phyloP scores from a whole-genome alignment of 164 flowering plant genomes.

The Umbilicus rupestris region DNA sequence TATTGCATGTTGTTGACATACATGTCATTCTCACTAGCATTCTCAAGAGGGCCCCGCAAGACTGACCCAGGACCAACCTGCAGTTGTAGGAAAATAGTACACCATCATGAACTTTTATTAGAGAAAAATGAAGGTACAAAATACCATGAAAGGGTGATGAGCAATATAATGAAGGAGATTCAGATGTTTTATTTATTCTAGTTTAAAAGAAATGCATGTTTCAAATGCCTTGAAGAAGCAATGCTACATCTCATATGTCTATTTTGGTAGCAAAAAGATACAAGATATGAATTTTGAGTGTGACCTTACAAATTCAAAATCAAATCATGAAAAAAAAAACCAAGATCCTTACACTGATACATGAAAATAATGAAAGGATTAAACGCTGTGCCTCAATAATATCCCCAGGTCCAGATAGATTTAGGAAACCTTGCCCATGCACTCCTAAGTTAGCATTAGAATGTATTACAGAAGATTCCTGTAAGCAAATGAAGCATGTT shows the following conservation, averaged over 20 bases:
- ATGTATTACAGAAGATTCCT: conserved; percentile 75
- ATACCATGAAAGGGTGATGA: neutral
- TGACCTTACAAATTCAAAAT: neutral
- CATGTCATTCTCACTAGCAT: conserved; percentile 38
- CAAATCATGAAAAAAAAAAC: neutral
- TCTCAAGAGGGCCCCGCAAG: conserved; percentile 61
- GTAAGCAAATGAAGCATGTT: conserved; percentile 7
- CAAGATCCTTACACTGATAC: conserved; percentile 34
- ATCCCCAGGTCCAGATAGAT: conserved; percentile 59
- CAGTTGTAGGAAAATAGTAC: conserved; percentile 9
- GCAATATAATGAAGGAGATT: neutral
- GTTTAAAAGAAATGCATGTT: neutral
- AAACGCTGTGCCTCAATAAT: conserved; percentile 56
- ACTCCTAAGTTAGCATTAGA: conserved; percentile 60
- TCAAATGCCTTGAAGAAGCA: neutral
- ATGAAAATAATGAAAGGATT: conserved; percentile 43
- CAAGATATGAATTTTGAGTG: neutral
- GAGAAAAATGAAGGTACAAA: neutral
- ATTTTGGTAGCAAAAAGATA: neutral
- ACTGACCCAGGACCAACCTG: conserved; percentile 85
- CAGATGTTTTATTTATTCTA: too few relatives aligned
- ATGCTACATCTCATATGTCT: neutral
- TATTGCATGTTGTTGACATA: conserved; percentile 25
- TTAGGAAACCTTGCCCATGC: conserved; percentile 61
- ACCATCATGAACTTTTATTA: neutral